These are phyloP conservation scores for Pseudogymnoascus sp. DNA, from an alignment of 2,329 filamentous ascomycete genomes.

Conservation along the genomic window DNA sequence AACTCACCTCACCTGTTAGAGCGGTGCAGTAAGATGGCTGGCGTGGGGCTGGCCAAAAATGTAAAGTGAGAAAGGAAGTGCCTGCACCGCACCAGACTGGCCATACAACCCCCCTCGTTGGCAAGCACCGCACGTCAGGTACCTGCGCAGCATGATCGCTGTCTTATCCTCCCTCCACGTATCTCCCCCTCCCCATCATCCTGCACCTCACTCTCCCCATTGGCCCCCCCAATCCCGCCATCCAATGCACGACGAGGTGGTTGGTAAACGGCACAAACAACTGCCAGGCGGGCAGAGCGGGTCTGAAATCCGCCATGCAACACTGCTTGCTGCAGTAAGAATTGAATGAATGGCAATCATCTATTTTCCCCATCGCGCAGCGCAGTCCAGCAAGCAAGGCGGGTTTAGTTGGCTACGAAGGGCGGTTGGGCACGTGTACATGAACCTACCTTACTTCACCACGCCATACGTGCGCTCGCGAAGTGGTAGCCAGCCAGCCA, in stretches of 20 bases:
- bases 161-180: slow-evolving; percentile 7
- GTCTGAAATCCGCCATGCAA: not conserved
- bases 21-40: not conserved
- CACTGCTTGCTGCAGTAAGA: no score
- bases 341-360: no score
- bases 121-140: not conserved
- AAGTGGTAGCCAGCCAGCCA: not conserved
- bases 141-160: not conserved
- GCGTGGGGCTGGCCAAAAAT: not conserved
- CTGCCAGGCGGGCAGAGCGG: not conserved
- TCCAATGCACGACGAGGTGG: not conserved
- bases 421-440: slow-evolving; percentile 6
- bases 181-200: not conserved
- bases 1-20: not conserved
- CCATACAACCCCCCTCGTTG: not conserved
- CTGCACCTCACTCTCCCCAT: not conserved
- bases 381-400: not conserved
- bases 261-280: not conserved
- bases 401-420: not conserved
- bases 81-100: not conserved
- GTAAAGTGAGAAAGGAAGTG: no score
- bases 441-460: not conserved
- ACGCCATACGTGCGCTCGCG: no score
- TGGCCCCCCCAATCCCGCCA: not conserved
- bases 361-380: not conserved